These are phyloP conservation scores for Lagenaria siceraria DNA, from an alignment of 306 rosid species.

Conservation along the genomic window DNA sequence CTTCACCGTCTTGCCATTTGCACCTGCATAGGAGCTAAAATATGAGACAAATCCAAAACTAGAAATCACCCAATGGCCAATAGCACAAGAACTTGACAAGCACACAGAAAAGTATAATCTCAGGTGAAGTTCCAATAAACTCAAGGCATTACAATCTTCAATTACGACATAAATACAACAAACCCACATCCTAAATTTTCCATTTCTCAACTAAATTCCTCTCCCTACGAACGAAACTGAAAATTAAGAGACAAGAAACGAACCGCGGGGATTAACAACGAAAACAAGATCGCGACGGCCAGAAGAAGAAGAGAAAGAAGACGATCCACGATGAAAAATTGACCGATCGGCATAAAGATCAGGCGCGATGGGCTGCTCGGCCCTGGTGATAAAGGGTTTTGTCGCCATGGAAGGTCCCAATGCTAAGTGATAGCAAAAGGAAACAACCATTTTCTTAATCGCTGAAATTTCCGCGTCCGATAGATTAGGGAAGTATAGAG, in stretches of 20 bases:
- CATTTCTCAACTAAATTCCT: not conserved
- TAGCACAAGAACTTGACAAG: not conserved
- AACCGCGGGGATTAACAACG: constrained; percentile 82
- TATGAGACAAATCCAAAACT: not conserved
- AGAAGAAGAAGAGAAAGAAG: constrained; percentile 29
- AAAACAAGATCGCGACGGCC: constrained; percentile 69
- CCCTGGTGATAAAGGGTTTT: constrained; percentile 34
- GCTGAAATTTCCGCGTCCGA: not conserved
- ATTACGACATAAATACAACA: not conserved
- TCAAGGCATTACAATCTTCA: not conserved
- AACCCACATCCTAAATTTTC: not conserved
- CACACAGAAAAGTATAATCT: not conserved
- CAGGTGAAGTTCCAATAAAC: not conserved
- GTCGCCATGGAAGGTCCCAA: constrained; percentile 29
- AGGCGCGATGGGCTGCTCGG: constrained; percentile 46
- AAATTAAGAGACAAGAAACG: not conserved
- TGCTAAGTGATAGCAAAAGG: constrained; percentile 33
- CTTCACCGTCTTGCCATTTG: constrained; percentile 74
- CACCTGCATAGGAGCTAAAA: constrained; percentile 32
- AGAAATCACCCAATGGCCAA: not conserved
- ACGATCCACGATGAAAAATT: constrained; percentile 20
- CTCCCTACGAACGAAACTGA: not conserved
- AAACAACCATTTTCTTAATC: constrained; percentile 5
- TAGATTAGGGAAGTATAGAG: not conserved
- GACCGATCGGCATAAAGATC: constrained; percentile 35